These are phyloP conservation scores for Stagonosporopsis chrysanthemi DNA, from an alignment of 2,329 filamentous ascomycete genomes.

Conservation along the genomic window DNA sequence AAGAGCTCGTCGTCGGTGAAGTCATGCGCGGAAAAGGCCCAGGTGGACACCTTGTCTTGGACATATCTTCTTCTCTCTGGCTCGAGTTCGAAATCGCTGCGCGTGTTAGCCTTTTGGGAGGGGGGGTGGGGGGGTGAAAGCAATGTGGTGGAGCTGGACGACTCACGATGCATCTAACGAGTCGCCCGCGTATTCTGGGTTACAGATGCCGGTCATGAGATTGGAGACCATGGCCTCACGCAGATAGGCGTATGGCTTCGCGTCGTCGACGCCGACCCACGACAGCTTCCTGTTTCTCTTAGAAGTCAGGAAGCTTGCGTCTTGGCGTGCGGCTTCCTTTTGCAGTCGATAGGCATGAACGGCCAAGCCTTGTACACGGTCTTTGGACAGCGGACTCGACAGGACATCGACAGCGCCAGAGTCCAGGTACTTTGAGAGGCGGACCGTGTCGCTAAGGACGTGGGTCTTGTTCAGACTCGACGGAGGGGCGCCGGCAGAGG, in stretches of 20 bases:
- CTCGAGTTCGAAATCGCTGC: constrained; percentile 70
- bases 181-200: constrained; percentile 68
- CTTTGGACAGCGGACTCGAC: constrained; percentile 76
- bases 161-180: constrained; percentile 67
- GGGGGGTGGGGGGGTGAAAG: too few relatives aligned
- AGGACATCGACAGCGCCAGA: constrained; percentile 88
- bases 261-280: constrained; percentile 87
- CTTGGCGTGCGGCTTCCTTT: constrained; percentile 76
- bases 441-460: constrained; percentile 57
- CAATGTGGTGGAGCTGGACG: neutral
- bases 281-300: constrained; percentile 83
- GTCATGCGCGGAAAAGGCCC: constrained; percentile 89
- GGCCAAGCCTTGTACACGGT: constrained; percentile 76
- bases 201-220: constrained; percentile 89
- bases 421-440: constrained; percentile 78
- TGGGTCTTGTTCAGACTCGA: constrained; percentile 45
- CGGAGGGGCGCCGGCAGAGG: constrained; percentile 40
- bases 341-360: constrained; percentile 85
- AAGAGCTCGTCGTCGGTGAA: constrained; percentile 91
- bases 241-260: constrained; percentile 87
- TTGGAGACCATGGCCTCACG: constrained; percentile 93
- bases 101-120: constrained; percentile 30
- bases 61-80: constrained; percentile 71
- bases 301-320: constrained; percentile 73
- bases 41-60: constrained; percentile 73